Base-by-base conservation (phyloP, 2,329 filamentous ascomycete genomes). In the Verticillium nubilum region DNA sequence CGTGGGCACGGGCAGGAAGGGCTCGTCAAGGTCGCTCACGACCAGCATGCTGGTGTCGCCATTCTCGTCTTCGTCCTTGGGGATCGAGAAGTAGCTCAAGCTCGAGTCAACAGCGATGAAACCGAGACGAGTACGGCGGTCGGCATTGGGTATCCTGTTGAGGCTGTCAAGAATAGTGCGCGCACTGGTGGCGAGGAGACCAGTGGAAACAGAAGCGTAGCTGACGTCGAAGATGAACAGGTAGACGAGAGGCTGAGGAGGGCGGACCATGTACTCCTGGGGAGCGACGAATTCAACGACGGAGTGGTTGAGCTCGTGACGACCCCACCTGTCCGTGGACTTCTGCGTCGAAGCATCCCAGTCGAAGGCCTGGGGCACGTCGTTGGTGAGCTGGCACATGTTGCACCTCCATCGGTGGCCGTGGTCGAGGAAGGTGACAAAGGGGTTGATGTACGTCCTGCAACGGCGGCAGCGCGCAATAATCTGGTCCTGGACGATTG, bases 231-330 rank as follows among this genome's bases (percentile, higher is more conserved):
- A 91, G 67, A 97, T 80, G 83, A 98, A 98, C 15, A 97, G 84
- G 72, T 98, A 98, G 42, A 97, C 94, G 42, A 98, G 81, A 42
- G 95, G 95, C 75, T 97, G 94, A 52, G 95, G 95, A 59, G 95
- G 93, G 62, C 95, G 90, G 35, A 99, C 95, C 95, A 99, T 99
- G 77, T 99, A 99, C 76, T 99, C 95, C 75, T 99, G 95, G 2
- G 95, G 95, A 13, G 95, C 95, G 66, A 99, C 91, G 71, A 97
- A 99, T 71, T 99, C 95, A 62, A 97, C 93, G 35, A 98, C 92
- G n/a, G 92, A 85, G 72, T 97, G 89, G 77, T 99, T 99, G 62
- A 99, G 81, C 73, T 99, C 95, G 42, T 92, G 85, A 67, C 95
- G 84, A 73, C 96, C 88, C 90, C 95, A 96, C 70, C 95, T 83